Evolutionary conservation across 371 early-diverging fungal genomes (phyloP), one percentile per base, ranked within the genome.

Genomic region (Nematocida sp.): DNA sequence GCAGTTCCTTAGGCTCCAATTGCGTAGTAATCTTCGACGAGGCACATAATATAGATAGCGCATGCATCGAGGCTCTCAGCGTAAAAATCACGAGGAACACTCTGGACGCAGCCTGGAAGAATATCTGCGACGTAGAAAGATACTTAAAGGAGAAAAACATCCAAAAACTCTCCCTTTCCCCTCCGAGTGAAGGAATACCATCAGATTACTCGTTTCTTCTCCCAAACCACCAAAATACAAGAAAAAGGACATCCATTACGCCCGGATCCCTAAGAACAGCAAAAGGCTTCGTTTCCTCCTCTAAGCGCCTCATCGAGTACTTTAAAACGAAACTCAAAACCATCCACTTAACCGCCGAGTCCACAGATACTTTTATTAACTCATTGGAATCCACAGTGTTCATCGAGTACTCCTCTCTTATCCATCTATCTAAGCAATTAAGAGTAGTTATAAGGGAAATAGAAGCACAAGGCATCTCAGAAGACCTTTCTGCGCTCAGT

Each of bases 21-120:
- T 87, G 89, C 61, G 93, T 97, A 63, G 92, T 99, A 3, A 92
- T 99, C 1, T 97, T 99, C 87, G 99, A 99, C 85, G 98, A 99
- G 81, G 98, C 98, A 1, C 98, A 99, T 86, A 97, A 97, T 81
- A 97, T 99, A 66, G 95, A 92, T 88, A 86, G 66, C 60, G 55
- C 77, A 2, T 97, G 98, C 83, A 93, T 97, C 47, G 99, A 99
- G 68, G 89, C 94, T 1, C 81, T 97, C 50, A 92, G 92, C 77
- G 88, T 96, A 65, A 93, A 96, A 80, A 85, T 99, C 25, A 91
- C 88, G 30, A 85, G 92, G 51, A 90, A 89, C 9, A 90, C 89
- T 53, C 84, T 99, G 64, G 96, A 97, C 83, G 88, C 61, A 93
- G 95, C 83, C 94, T 95, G 81, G 82, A 86, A 55, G 40, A 57